Evolutionary conservation across 495 filamentous ascomycete species (phyloP).

Genomic region (Hypoxylon crocopeplum): DNA sequence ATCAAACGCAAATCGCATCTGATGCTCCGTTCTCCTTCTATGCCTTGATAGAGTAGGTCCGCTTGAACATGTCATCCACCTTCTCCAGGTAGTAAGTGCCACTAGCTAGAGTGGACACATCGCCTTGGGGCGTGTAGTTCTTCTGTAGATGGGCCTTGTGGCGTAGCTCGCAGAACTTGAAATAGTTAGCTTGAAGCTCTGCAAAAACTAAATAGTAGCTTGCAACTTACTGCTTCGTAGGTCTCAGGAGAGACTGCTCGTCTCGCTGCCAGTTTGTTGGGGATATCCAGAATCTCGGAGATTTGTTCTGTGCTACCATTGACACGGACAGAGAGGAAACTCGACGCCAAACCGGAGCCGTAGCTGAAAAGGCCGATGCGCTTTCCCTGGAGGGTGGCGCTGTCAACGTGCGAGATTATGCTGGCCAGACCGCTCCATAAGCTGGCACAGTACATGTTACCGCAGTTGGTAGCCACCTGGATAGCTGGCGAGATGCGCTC

Average conservation of each 20-base stretch:
- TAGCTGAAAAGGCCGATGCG: conserved; percentile 93
- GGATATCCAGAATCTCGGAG: conserved; percentile 78
- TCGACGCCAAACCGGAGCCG: conserved; percentile 88
- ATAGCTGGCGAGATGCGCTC: conserved; percentile 85
- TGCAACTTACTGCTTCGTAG: conserved; percentile 77
- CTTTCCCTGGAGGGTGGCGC: conserved; percentile 77
- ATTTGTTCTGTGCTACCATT: conserved; percentile 79
- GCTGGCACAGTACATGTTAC: conserved; percentile 99
- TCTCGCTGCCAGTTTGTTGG: conserved; percentile 74
- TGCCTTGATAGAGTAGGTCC: conserved; percentile 85
- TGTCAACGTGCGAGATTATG: conserved; percentile 74
- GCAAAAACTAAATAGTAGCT: neutral
- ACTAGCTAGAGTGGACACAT: conserved; percentile 73
- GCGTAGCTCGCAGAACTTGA: conserved; percentile 88
- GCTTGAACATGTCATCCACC: conserved; percentile 95
- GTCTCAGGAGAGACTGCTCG: conserved; percentile 78
- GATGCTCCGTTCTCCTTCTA: conserved; percentile 51
- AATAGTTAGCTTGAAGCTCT: conserved; percentile 21
- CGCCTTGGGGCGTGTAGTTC: conserved; percentile 80
- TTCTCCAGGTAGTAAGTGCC: conserved; percentile 90
- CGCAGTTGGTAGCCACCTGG: conserved; percentile 90
- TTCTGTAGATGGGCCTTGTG: conserved; percentile 96
- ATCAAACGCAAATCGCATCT: conserved; percentile 29
- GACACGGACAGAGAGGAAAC: conserved; percentile 87
- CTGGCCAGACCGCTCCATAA: conserved; percentile 87